Evolutionary conservation across 2,329 filamentous ascomycete genomes (phyloP).

Genomic region (Stagonosporopsis vannaccii): DNA sequence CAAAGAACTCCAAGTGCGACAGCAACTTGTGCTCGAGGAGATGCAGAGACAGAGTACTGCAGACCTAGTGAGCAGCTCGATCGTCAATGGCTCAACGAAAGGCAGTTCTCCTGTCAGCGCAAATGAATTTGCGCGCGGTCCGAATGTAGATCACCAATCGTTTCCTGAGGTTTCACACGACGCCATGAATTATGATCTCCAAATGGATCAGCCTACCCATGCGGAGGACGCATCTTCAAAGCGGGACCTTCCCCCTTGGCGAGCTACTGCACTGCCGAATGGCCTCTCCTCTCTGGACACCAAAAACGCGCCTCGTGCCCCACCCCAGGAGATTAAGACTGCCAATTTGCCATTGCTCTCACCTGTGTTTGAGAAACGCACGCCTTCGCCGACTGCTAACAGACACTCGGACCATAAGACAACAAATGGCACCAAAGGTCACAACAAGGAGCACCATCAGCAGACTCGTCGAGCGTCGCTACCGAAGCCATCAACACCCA

Average conservation of each 20-base stretch:
- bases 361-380: constrained; percentile 76
- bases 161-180: constrained; percentile 38
- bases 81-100: constrained; percentile 39
- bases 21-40: constrained; percentile 43
- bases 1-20: constrained; percentile 38
- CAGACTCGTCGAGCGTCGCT: constrained; percentile 40
- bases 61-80: constrained; percentile 28
- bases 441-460: constrained; percentile 37
- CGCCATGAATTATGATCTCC: constrained; percentile 37
- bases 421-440: constrained; percentile 39
- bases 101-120: constrained; percentile 24
- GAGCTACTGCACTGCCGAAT: constrained; percentile 36
- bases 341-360: constrained; percentile 64
- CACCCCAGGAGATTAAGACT: constrained; percentile 48
- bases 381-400: constrained; percentile 70
- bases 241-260: constrained; percentile 41
- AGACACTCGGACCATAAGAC: constrained; percentile 50
- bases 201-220: constrained; percentile 33
- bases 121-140: constrained; percentile 31
- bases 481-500: constrained; percentile 25
- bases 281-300: constrained; percentile 45
- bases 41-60: constrained; percentile 41
- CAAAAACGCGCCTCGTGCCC: constrained; percentile 54
- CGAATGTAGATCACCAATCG: constrained; percentile 36
- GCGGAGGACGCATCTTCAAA: constrained; percentile 41